phyloP scores from a whole-genome alignment of 768 basidiomycete genomes.

The Cytidiella melzeri region DNA sequence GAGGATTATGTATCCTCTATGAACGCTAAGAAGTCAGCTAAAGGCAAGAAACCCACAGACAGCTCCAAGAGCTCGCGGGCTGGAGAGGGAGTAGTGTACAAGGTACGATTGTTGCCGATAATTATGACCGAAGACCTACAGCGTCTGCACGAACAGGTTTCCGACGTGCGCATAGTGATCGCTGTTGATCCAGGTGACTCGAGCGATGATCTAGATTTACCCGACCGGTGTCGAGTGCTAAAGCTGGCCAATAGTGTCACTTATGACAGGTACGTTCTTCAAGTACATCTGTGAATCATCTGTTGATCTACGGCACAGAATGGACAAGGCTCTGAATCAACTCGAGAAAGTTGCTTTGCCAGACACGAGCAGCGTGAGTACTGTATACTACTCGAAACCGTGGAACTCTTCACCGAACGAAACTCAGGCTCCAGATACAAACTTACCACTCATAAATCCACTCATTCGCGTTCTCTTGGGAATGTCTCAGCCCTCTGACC shows the following conservation, averaged over 20 bases:
- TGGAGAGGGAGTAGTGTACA: slow-evolving; percentile 83
- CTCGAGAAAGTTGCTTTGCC: slow-evolving; percentile 42
- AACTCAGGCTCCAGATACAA: slow-evolving; percentile 34
- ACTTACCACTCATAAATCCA: slow-evolving; percentile 37
- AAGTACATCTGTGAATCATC: neutral
- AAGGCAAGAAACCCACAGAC: slow-evolving; percentile 35
- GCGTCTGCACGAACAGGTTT: slow-evolving; percentile 66
- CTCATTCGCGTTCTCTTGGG: slow-evolving; percentile 72
- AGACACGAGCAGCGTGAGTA: slow-evolving; percentile 7
- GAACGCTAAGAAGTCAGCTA: slow-evolving; percentile 36
- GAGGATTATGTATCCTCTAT: slow-evolving; percentile 55
- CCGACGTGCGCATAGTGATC: slow-evolving; percentile 75
- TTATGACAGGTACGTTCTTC: slow-evolving; percentile 60
- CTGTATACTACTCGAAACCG: slow-evolving; percentile 1
- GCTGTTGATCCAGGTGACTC: slow-evolving; percentile 65
- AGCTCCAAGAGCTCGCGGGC: slow-evolving; percentile 31
- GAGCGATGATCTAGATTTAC: slow-evolving; percentile 65
- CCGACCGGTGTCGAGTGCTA: slow-evolving; percentile 77
- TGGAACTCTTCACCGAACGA: neutral
- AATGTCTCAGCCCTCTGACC: slow-evolving; percentile 41
- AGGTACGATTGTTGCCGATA: slow-evolving; percentile 39
- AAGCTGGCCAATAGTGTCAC: slow-evolving; percentile 93
- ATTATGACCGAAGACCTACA: no score
- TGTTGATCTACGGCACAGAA: slow-evolving; percentile 40
- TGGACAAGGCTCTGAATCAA: slow-evolving; percentile 77